Evolutionary conservation across 2,329 filamentous ascomycete species (phyloP).

Genomic region (Rhinocladiella mackenziei): DNA sequence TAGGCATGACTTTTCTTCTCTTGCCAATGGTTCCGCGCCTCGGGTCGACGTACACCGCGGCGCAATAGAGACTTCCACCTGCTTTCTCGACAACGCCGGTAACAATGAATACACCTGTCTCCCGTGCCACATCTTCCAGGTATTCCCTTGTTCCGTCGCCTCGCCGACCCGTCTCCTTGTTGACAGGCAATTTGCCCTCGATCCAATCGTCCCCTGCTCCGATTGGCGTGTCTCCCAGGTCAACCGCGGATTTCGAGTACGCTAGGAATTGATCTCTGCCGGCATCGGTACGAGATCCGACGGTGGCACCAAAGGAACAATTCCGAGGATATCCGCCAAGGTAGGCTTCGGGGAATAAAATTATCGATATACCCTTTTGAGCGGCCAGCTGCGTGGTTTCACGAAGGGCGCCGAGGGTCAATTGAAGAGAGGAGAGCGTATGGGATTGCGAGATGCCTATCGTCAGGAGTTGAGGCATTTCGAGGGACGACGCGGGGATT

Average conservation of each 20-base stretch:
- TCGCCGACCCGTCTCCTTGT: slow-evolving; percentile 48
- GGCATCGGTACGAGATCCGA: slow-evolving; percentile 63
- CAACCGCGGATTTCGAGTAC: slow-evolving; percentile 75
- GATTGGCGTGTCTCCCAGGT: slow-evolving; percentile 71
- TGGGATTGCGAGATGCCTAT: slow-evolving; percentile 47
- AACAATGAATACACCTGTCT: slow-evolving; percentile 78
- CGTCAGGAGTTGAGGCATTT: slow-evolving; percentile 41
- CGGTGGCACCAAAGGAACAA: slow-evolving; percentile 67
- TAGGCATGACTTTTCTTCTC: slow-evolving; percentile 89
- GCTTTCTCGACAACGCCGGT: slow-evolving; percentile 74
- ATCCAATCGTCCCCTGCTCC: slow-evolving; percentile 73
- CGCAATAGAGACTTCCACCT: slow-evolving; percentile 80
- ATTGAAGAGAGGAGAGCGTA: slow-evolving; percentile 40
- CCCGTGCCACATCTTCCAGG: slow-evolving; percentile 68
- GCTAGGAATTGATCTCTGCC: slow-evolving; percentile 77
- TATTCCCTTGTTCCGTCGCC: slow-evolving; percentile 76
- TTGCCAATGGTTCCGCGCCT: slow-evolving; percentile 70
- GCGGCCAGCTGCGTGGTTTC: slow-evolving; percentile 62
- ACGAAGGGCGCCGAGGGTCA: slow-evolving; percentile 65
- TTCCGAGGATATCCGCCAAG: slow-evolving; percentile 87
- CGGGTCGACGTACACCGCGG: slow-evolving; percentile 77
- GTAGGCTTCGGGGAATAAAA: slow-evolving; percentile 89
- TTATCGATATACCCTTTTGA: slow-evolving; percentile 57
- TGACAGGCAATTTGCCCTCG: slow-evolving; percentile 54
- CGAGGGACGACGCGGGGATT: too few species aligned